Base-by-base conservation (phyloP, 1,284 basidiomycete species). In the Agaricales sp. region DNA sequence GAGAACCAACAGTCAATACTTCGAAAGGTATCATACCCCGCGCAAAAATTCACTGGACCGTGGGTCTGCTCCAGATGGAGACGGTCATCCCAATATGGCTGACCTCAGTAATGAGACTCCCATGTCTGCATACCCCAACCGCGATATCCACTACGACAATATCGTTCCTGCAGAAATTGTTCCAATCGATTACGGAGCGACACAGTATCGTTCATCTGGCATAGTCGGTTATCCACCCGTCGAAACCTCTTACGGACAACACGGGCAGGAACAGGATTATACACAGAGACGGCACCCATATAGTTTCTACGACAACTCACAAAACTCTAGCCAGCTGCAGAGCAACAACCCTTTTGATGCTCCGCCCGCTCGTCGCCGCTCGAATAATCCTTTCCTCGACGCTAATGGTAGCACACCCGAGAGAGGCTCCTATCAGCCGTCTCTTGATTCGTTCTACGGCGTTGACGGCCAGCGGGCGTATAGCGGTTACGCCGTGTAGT, bases 371-470 rank as follows among this genome's bases (percentile, higher is more conserved):
- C 46, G 45, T n/a, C 45, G 25, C 46, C 25, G 22, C 16, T 4
- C 35, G 14, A 30, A 23, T 19, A 24, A n/a, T n/a, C n/a, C 16
- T 30, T 46, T 37, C 20, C 21, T 53, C 52, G 45, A 55, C 43
- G 53, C 54, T 20, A 50, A 50, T 37, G 50, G 48, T 14, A n/a
- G n/a, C n/a, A n/a, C n/a, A n/a, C 55, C 58, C 13, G 55, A 50
- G 19, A 59, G 58, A 16, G 49, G 47, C 35, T 47, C 52, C 18
- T 60, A 64, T 48, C 58, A 59, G 43, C 56, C 55, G 37, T 64
- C 63, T 46, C 51, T 60, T 53, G 63, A 63, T 53, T 67, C 61
- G 3, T 67, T 64, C 52, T 66, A 62, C 51, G 64, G 64, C 26
- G 60, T 8, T n/a, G n/a, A 35, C n/a, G 30, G 11, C n/a, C 30